Evolutionary conservation across 1,284 basidiomycete species (phyloP).

Genomic region (Xanthoconium separans): DNA sequence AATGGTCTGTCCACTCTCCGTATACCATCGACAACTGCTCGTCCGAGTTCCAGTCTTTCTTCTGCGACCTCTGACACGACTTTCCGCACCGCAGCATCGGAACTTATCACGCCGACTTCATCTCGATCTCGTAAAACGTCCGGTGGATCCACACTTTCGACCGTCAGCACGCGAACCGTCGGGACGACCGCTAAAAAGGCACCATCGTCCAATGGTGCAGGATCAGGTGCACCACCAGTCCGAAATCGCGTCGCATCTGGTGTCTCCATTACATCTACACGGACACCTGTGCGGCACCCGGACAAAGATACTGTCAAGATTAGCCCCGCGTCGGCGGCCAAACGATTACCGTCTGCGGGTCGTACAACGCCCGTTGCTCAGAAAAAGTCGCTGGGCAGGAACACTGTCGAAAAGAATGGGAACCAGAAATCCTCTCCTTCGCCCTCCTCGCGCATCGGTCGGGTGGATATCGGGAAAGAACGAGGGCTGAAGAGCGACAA

Average conservation of each 20-base stretch:
- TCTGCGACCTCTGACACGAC: constrained; percentile 50
- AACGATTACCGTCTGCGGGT: constrained; percentile 24
- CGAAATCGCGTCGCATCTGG: constrained; percentile 30
- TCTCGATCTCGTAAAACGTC: constrained; percentile 44
- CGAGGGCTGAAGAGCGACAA: constrained; percentile 8
- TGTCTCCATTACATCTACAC: constrained; percentile 28
- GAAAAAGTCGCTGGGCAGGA: constrained; percentile 18
- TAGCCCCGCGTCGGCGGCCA: constrained; percentile 22
- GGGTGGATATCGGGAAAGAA: constrained; percentile 21
- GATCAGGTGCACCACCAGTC: neutral
- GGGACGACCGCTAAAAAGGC: constrained; percentile 28
- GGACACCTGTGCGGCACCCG: constrained; percentile 22
- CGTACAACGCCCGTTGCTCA: constrained; percentile 27
- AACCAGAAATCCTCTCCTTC: constrained; percentile 17
- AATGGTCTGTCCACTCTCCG: constrained; percentile 33
- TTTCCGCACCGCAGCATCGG: constrained; percentile 57
- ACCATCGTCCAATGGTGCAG: neutral
- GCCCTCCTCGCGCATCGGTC: constrained; percentile 19
- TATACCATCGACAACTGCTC: constrained; percentile 37
- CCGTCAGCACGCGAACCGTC: constrained; percentile 37
- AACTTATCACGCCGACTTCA: constrained; percentile 36
- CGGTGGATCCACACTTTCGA: constrained; percentile 41
- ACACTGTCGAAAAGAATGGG: constrained; percentile 17
- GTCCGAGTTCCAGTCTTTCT: constrained; percentile 48
- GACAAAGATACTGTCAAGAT: constrained; percentile 25